A percentile compares a stretch with the other conserved stretches of the same genome.
Conservation (phyloP, 345 rosid species). For the Syzygium jambos region DNA sequence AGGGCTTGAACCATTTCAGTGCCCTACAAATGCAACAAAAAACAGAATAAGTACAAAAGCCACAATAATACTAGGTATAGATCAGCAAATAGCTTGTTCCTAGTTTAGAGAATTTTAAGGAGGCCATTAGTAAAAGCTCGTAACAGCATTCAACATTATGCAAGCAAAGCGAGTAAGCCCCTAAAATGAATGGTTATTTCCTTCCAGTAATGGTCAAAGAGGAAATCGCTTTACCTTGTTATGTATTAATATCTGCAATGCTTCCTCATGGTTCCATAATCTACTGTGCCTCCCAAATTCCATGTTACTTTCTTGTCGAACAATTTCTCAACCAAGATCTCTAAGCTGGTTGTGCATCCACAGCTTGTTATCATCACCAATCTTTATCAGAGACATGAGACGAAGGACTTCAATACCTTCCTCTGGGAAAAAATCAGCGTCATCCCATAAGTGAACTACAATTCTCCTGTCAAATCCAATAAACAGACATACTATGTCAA, state of each 20-base stretch:
- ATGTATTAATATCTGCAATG: neutral
- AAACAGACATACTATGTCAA: conserved; percentile 10
- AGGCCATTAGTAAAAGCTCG: neutral
- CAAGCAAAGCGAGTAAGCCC: neutral
- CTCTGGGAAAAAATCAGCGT: conserved; percentile 10
- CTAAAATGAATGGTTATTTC: neutral
- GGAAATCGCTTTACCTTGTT: neutral
- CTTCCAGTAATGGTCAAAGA: neutral
- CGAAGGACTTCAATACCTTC: conserved; percentile 10
- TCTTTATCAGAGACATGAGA: conserved; percentile 12
- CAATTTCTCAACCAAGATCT: conserved; percentile 10
- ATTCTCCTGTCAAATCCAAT: conserved; percentile 11
- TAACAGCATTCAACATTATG: neutral
- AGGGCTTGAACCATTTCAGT: conserved; percentile 8
- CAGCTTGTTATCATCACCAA: conserved; percentile 9
- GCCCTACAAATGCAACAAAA: conserved; percentile 4
- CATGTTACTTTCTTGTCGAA: conserved; percentile 5
- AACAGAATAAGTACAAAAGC: neutral
- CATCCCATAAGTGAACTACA: conserved; percentile 9
- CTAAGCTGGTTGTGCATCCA: conserved; percentile 15
- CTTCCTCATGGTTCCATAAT: conserved; percentile 9
- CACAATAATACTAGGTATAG: neutral
- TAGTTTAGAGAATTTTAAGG: neutral
- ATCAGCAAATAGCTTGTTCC: neutral
- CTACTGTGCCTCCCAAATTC: conserved; percentile 7